Percentiles rank a stretch among this genome's conserved stretches.
These are phyloP conservation scores for Gautieria morchelliformis DNA, from an alignment of 768 basidiomycete species.

Conservation along the genomic window DNA sequence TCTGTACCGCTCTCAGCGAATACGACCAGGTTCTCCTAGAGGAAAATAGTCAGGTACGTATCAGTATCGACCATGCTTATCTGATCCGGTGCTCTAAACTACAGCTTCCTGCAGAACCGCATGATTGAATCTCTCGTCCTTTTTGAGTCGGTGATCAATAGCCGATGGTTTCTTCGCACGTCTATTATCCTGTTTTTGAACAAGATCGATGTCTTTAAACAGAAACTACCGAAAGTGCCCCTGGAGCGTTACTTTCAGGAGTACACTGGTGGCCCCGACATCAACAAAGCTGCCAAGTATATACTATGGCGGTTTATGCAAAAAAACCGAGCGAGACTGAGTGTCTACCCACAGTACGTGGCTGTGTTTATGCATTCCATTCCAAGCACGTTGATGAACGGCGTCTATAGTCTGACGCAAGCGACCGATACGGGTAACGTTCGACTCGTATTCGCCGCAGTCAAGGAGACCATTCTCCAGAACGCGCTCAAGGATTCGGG, in stretches of 20 bases:
- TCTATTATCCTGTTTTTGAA: slow-evolving; percentile 46
- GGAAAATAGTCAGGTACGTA: slow-evolving; percentile 30
- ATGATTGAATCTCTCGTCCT: slow-evolving; percentile 56
- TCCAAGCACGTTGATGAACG: background rate
- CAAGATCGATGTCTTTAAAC: slow-evolving; percentile 72
- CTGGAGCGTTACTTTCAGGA: slow-evolving; percentile 78
- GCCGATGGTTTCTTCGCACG: slow-evolving; percentile 51
- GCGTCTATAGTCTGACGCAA: slow-evolving; percentile 54
- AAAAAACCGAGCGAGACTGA: slow-evolving; percentile 72
- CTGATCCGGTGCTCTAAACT: background rate
- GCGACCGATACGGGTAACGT: slow-evolving; percentile 86
- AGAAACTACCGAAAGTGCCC: slow-evolving; percentile 56
- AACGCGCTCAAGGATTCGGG: slow-evolving; percentile 82
- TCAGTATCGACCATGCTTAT: background rate
- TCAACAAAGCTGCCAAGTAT: slow-evolving; percentile 91
- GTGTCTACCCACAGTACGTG: slow-evolving; percentile 84
- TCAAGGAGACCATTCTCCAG: slow-evolving; percentile 89
- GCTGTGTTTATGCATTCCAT: background rate
- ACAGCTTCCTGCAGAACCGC: slow-evolving; percentile 8
- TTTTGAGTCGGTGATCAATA: slow-evolving; percentile 74
- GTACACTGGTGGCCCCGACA: slow-evolving; percentile 80
- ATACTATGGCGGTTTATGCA: slow-evolving; percentile 95
- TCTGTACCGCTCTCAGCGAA: slow-evolving; percentile 66
- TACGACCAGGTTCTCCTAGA: slow-evolving; percentile 68
- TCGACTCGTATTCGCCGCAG: slow-evolving; percentile 72